Evolutionary conservation across 768 basidiomycete species (phyloP).

Genomic region (Symmetrospora coprosmae): DNA sequence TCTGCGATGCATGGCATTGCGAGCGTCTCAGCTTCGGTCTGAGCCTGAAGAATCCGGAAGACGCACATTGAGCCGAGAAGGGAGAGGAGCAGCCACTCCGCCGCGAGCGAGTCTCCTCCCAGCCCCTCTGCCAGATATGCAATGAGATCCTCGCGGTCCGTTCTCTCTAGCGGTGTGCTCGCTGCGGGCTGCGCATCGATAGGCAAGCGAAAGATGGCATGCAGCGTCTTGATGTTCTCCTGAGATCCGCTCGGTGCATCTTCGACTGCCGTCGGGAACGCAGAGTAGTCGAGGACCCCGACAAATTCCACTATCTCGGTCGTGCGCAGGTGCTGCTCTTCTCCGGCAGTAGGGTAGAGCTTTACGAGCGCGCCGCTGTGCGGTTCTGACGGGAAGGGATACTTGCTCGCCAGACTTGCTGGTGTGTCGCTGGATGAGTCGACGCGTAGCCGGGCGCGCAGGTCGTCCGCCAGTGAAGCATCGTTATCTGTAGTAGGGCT

Average conservation of each 20-base stretch:
- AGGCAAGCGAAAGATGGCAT: slow-evolving; percentile 2
- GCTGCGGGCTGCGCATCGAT: background rate
- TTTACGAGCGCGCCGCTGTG: slow-evolving; percentile 28
- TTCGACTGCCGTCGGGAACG: background rate
- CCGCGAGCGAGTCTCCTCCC: slow-evolving; percentile 31
- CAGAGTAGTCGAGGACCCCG: slow-evolving; percentile 25
- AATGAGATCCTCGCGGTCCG: slow-evolving; percentile 22
- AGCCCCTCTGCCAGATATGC: slow-evolving; percentile 26
- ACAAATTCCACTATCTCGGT: slow-evolving; percentile 30
- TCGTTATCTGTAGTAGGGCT: background rate
- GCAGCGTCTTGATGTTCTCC: background rate
- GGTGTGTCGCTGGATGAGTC: background rate
- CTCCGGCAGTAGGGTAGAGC: background rate
- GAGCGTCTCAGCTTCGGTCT: background rate
- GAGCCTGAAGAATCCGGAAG: background rate
- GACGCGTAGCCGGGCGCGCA: background rate
- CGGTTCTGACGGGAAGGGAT: slow-evolving; percentile 22
- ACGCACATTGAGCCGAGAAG: slow-evolving; percentile 28
- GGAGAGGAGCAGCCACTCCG: slow-evolving; percentile 32
- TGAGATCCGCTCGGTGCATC: background rate
- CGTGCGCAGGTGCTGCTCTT: slow-evolving; percentile 23
- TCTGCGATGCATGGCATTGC: slow-evolving; percentile 8
- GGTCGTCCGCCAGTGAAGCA: background rate
- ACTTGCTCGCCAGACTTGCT: slow-evolving; percentile 15
- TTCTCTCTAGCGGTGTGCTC: background rate